Conservation (phyloP, 116 monocot genomes). For the Iris pallida region DNA sequence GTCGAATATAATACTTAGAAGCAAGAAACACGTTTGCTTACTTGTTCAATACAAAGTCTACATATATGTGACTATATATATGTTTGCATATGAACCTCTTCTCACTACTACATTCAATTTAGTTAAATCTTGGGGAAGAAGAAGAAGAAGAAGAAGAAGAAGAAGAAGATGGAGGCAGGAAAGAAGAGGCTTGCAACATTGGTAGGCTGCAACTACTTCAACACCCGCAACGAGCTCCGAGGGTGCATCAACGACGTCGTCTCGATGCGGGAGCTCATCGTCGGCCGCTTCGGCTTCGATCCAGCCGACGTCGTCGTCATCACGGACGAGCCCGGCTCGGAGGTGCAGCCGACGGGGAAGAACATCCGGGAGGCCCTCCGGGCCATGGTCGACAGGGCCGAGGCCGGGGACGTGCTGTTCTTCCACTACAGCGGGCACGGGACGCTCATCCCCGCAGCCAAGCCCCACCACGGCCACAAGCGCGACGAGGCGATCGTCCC, state of each 20-base stretch:
- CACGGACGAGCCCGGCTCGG: conserved; percentile 43
- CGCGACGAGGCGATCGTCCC: conserved; percentile 76
- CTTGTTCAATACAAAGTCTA: too few relatives aligned
- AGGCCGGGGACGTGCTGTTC: conserved; percentile 58
- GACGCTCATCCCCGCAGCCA: conserved; percentile 42
- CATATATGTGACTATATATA: too few relatives aligned
- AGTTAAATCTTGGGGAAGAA: not conserved
- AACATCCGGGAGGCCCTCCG: conserved; percentile 42
- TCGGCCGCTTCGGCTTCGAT: conserved; percentile 51
- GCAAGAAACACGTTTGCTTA: too few relatives aligned
- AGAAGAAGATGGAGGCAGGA: conserved; percentile 19
- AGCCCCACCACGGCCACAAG: conserved; percentile 6
- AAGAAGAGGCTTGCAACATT: conserved; percentile 57
- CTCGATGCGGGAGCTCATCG: conserved; percentile 44
- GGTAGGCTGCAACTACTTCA: conserved; percentile 80
- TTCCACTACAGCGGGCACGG: conserved; percentile 92
- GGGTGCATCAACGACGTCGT: conserved; percentile 84
- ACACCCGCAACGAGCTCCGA: conserved; percentile 52
- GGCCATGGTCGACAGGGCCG: conserved; percentile 42
- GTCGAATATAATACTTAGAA: too few relatives aligned
- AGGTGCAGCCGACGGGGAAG: conserved; percentile 45
- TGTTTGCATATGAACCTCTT: too few relatives aligned
- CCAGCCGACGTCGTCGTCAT: conserved; percentile 38
- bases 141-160: not conserved
- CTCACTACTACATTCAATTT: too few relatives aligned